These are phyloP conservation scores for Pisolithus orientalis DNA, from an alignment of 768 basidiomycete genomes.

Conservation along the genomic window DNA sequence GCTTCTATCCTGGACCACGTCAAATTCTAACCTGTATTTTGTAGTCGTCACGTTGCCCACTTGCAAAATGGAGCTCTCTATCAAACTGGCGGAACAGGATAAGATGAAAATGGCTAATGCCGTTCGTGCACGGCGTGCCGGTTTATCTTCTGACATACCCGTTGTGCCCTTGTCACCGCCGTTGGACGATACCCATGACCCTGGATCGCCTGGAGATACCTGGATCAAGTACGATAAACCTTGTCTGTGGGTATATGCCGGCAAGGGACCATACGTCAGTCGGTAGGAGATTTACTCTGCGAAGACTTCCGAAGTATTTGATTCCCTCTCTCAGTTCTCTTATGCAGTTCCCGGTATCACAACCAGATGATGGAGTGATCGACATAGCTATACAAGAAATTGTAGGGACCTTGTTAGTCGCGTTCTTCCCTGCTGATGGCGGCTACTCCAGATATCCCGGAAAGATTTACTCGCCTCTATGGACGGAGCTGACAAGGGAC, in stretches of 20 bases:
- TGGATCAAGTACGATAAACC: conserved; percentile 71
- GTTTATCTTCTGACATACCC: conserved; percentile 8
- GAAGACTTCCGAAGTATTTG: neutral
- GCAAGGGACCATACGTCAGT: conserved; percentile 72
- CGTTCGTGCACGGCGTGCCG: conserved; percentile 34
- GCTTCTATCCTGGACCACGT: no score
- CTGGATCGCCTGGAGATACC: conserved; percentile 42
- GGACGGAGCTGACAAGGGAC: conserved; percentile 57
- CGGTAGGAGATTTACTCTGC: conserved; percentile 32
- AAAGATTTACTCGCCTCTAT: conserved; percentile 46
- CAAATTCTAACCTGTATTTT: conserved; percentile 1
- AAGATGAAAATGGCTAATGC: conserved; percentile 63
- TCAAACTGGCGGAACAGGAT: conserved; percentile 64
- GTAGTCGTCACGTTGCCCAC: conserved; percentile 53
- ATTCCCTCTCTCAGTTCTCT: conserved; percentile 43
- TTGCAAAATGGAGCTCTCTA: conserved; percentile 66
- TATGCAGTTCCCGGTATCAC: conserved; percentile 80
- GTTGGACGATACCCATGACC: conserved; percentile 10
- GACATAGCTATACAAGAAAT: conserved; percentile 62
- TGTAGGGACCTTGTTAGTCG: conserved; percentile 31
- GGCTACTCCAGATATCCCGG: conserved; percentile 28
- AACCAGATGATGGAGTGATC: conserved; percentile 73
- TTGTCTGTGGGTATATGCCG: conserved; percentile 64
- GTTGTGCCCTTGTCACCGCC: conserved; percentile 4
- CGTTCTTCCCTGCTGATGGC: conserved; percentile 3